These are phyloP conservation scores for Beauveria medogensis DNA, from an alignment of 2,329 filamentous ascomycete genomes.

Conservation along the genomic window DNA sequence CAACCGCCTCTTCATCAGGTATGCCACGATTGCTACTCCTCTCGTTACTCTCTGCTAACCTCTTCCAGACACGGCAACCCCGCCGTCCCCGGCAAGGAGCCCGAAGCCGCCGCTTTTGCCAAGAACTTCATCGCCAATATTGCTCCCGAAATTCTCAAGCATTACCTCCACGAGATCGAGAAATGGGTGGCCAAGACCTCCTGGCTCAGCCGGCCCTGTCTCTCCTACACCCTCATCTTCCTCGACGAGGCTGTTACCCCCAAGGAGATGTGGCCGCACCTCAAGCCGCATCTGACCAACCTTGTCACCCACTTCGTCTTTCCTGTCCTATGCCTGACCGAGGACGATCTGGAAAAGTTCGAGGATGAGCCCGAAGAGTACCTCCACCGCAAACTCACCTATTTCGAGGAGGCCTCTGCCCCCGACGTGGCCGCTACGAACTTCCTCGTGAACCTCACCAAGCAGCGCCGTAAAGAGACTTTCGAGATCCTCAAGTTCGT, in stretches of 20 bases:
- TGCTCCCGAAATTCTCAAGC: slow-evolving; percentile 91
- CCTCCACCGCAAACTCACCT: slow-evolving; percentile 93
- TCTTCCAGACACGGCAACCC: slow-evolving; percentile 77
- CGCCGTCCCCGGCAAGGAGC: slow-evolving; percentile 61
- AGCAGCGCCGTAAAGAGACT: slow-evolving; percentile 89
- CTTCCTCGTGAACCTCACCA: slow-evolving; percentile 90
- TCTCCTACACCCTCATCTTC: slow-evolving; percentile 91
- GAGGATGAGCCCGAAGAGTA: slow-evolving; percentile 94
- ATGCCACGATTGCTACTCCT: slow-evolving; percentile 20
- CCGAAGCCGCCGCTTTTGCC: slow-evolving; percentile 73
- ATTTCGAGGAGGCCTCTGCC: slow-evolving; percentile 92
- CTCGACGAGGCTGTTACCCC: slow-evolving; percentile 96
- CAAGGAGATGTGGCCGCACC: slow-evolving; percentile 90
- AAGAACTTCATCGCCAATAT: slow-evolving; percentile 88
- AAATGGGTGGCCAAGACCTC: slow-evolving; percentile 93
- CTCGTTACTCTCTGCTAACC: neutral
- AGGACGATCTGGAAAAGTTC: slow-evolving; percentile 90
- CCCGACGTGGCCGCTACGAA: slow-evolving; percentile 95
- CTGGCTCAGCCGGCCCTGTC: slow-evolving; percentile 89
- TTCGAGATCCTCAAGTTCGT: slow-evolving; percentile 93
- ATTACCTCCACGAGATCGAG: slow-evolving; percentile 89
- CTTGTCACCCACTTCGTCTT: slow-evolving; percentile 93
- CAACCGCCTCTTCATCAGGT: slow-evolving; percentile 91
- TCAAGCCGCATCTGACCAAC: slow-evolving; percentile 89
- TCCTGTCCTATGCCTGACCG: slow-evolving; percentile 83